Base-by-base conservation (phyloP, 2,329 filamentous ascomycete genomes). In the Plenodomus tracheiphilus region DNA sequence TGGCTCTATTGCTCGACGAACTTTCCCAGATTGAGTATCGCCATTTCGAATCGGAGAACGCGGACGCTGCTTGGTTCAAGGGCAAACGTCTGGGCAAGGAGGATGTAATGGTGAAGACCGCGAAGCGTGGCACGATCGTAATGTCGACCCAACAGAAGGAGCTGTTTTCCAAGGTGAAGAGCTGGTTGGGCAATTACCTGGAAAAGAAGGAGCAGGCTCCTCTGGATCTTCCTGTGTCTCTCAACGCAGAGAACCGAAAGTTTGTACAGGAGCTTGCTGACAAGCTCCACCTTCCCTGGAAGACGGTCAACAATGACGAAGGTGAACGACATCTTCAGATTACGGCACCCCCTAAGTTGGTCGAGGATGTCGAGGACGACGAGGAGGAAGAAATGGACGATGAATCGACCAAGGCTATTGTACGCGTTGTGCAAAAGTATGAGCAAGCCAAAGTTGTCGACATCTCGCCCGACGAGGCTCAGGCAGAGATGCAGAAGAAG, bases 1-100 rank as follows among this genome's bases (percentile, higher is more conserved):
- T 99, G 51, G 83, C 84, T 43, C 76, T 88, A 41, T 81, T 99
- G 39, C 78, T 99, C 38, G 85, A 91, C 25, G 90, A 95, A 69
- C 79, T 99, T 47, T 88, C 88, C 46, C 88, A 93, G 67, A 89
- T 96, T 48, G 94, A 99, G 72, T 87, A 88, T 67, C 83, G 88
- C n/a, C 89, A 94, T 65, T 99, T 99, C 63, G 93, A 99, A 73
- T 81, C 86, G 35, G 95, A 97, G 65, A 86, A 91, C 57, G 82
- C 89, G 6, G 91, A 97, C 73, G 87, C 91, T 41, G 88, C 86
- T 64, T 99, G 94, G 94, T 88, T 96, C 66, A 91, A 88, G 64
- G 86, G 90, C 34, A 97, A 97, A 76, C 85, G 87, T 59, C 80
- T 86, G 70, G 85, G 85, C 42, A 87, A 87, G 49, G 78, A 83